phyloP scores from a whole-genome alignment of 106 monocot genomes.

The Phalaenopsis equestris region DNA sequence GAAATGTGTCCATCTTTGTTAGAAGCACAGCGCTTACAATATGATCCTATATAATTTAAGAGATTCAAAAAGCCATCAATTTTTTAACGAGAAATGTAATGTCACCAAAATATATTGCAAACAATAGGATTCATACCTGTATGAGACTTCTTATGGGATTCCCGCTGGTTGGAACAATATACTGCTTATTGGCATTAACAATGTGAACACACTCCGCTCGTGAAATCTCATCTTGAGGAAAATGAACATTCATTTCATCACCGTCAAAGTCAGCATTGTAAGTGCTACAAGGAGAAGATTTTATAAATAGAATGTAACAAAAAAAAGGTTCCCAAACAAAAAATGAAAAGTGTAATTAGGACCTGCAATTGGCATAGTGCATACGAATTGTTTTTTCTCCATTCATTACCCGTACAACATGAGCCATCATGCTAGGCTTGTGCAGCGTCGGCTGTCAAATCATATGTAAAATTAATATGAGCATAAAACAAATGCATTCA shows the following conservation, averaged over 20 bases:
- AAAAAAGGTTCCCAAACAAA: background rate
- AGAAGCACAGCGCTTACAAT: slow-evolving; percentile 91
- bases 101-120: background rate
- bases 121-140: slow-evolving; percentile 44
- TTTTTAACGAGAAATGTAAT: background rate
- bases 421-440: slow-evolving; percentile 98
- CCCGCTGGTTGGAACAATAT: slow-evolving; percentile 80
- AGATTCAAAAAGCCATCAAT: background rate
- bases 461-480: background rate
- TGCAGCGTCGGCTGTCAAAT: slow-evolving; percentile 81
- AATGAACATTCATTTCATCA: slow-evolving; percentile 99
- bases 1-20: slow-evolving; percentile 78
- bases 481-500: background rate
- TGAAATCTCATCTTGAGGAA: slow-evolving; percentile 98
- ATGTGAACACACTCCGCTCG: slow-evolving; percentile 83
- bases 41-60: slow-evolving; percentile 62
- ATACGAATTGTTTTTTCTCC: slow-evolving; percentile 90
- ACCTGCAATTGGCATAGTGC: slow-evolving; percentile 99
- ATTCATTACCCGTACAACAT: slow-evolving; percentile 75
- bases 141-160: slow-evolving; percentile 89
- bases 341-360: background rate
- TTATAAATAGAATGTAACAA: background rate
- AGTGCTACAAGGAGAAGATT: slow-evolving; percentile 44
- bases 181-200: slow-evolving; percentile 92
- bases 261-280: slow-evolving; percentile 99